phyloP scores from a whole-genome alignment of 352 stramenopile species.

The Lagenidium sp. region DNA sequence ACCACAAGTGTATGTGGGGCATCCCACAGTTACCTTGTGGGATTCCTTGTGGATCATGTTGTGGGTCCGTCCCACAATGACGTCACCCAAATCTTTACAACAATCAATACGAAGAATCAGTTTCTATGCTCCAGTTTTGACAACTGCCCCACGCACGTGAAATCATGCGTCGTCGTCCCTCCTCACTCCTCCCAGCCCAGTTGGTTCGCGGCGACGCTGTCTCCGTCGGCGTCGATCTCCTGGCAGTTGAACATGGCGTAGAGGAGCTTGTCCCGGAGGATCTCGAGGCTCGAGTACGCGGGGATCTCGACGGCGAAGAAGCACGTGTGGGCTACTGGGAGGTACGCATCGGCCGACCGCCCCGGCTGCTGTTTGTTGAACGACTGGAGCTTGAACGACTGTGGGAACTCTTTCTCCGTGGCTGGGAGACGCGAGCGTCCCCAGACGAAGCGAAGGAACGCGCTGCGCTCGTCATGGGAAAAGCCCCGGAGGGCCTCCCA shows the following conservation, averaged over 20 bases:
- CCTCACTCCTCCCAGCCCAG: conserved; percentile 69
- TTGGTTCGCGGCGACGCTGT: conserved; percentile 74
- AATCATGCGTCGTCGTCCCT: too few species aligned
- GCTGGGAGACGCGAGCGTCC: conserved; percentile 83
- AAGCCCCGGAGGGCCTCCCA: conserved; percentile 76
- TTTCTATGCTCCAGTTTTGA: too few species aligned
- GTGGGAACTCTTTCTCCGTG: conserved; percentile 74
- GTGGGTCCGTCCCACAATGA: too few species aligned
- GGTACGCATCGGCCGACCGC: conserved; percentile 62
- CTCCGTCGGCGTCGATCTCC: conserved; percentile 87
- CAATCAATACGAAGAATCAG: too few species aligned
- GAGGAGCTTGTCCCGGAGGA: conserved; percentile 70
- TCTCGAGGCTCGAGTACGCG: conserved; percentile 83
- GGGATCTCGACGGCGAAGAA: conserved; percentile 97
- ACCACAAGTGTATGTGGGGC: too few species aligned
- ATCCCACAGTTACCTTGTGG: too few species aligned
- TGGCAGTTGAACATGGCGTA: conserved; percentile 94
- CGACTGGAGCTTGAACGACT: conserved; percentile 89
- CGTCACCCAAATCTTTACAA: too few species aligned
- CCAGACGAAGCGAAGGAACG: conserved; percentile 90
- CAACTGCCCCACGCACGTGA: too few species aligned
- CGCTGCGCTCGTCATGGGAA: conserved; percentile 73
- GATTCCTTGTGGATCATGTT: too few species aligned
- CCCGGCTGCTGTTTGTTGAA: conserved; percentile 52
- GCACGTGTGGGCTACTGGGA: conserved; percentile 97